A percentile compares a stretch with the other conserved stretches of the same genome.
Conservation (phyloP, 345 rosid genomes). For the Noccaea bulbosa region DNA sequence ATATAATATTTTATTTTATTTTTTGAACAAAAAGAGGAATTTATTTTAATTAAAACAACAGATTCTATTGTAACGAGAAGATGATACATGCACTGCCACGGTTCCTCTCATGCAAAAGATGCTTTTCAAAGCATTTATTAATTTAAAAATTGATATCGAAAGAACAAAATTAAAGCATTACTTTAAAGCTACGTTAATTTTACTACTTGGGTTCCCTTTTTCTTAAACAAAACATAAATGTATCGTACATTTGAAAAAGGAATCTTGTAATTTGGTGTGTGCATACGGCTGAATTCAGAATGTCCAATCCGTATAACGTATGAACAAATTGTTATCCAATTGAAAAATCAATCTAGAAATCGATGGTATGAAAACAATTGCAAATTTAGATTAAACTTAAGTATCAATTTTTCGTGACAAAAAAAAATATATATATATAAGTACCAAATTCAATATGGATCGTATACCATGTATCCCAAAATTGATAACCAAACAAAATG, state of each 20-base stretch:
- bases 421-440: no score
- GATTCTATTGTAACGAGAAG: conserved; percentile 45
- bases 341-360: background rate
- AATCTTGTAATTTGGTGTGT: conserved; percentile 39
- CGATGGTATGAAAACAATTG: background rate
- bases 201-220: conserved; percentile 31
- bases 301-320: conserved; percentile 2
- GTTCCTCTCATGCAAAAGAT: conserved; percentile 48
- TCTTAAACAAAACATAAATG: conserved; percentile 32
- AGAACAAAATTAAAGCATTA: conserved; percentile 35
- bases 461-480: background rate
- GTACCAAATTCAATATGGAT: background rate
- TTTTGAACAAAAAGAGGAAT: no score
- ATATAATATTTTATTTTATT: conserved; percentile 1
- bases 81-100: conserved; percentile 44
- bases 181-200: conserved; percentile 44
- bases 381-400: background rate
- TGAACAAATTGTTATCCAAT: background rate
- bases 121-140: conserved; percentile 26
- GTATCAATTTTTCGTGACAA: no score
- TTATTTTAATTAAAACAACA: conserved; percentile 30
- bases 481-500: background rate
- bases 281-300: conserved; percentile 7
- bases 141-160: conserved; percentile 28
- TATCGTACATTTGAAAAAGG: conserved; percentile 38